These are phyloP conservation scores for Pseudozyma pruni DNA, from an alignment of 1,284 basidiomycete species.

Conservation along the genomic window DNA sequence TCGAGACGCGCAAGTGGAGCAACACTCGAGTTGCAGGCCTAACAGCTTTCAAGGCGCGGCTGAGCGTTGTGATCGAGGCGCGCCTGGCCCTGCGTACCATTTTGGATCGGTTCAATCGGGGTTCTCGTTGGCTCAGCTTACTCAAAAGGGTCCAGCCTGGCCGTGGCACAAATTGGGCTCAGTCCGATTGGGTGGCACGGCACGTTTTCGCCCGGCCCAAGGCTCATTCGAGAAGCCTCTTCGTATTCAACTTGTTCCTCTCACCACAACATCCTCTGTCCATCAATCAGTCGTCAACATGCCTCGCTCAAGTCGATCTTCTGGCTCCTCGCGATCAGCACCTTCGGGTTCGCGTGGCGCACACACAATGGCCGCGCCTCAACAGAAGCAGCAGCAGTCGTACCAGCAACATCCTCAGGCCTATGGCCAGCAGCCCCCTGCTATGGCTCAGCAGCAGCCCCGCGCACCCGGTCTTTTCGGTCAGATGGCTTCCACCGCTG, in stretches of 20 bases:
- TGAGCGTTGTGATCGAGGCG: constrained; percentile 33
- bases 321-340: constrained; percentile 56
- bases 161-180: constrained; percentile 16
- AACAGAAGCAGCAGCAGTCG: constrained; percentile 37
- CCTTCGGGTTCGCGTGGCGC: constrained; percentile 62
- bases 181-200: constrained; percentile 31
- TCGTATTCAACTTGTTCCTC: constrained; percentile 1
- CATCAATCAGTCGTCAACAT: constrained; percentile 31
- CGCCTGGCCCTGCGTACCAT: constrained; percentile 12
- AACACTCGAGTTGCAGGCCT: constrained; percentile 12
- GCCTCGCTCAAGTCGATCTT: constrained; percentile 62
- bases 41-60: background rate
- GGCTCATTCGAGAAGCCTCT: constrained; percentile 14
- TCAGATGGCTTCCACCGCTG: constrained; percentile 85
- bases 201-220: constrained; percentile 31
- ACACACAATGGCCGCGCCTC: constrained; percentile 62
- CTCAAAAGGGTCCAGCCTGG: background rate
- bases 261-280: constrained; percentile 12
- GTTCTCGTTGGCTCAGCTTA: background rate
- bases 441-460: constrained; percentile 44
- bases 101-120: constrained; percentile 25
- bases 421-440: constrained; percentile 34
- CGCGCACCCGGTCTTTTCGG: constrained; percentile 61
- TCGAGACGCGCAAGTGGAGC: constrained; percentile 48
- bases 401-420: constrained; percentile 36